Percentiles rank a stretch among this genome's conserved stretches.
These are phyloP conservation scores for Mrakiaceae sp. DNA, from an alignment of 1,284 basidiomycete species.

Conservation along the genomic window DNA sequence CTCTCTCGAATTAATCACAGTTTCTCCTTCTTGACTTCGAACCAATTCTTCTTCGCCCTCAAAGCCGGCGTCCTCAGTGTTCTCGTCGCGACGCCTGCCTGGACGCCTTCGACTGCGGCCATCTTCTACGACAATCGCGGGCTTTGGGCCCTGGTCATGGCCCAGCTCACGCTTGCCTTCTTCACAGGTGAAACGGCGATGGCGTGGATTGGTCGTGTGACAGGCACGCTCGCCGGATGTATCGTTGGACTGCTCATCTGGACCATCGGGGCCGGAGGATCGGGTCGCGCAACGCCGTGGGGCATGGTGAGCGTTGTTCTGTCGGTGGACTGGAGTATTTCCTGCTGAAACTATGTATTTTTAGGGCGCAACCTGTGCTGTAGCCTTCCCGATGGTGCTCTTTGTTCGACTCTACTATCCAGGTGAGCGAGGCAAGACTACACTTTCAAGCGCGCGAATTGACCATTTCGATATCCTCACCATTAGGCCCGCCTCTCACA, in stretches of 20 bases:
- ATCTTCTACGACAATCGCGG: constrained; percentile 23
- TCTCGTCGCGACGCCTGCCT: constrained; percentile 25
- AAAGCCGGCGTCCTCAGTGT: constrained; percentile 27
- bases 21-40: neutral
- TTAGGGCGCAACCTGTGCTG: constrained; percentile 22
- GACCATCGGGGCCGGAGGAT: constrained; percentile 25
- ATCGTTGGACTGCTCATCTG: constrained; percentile 26
- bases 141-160: constrained; percentile 30
- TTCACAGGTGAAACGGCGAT: constrained; percentile 27
- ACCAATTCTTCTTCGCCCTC: constrained; percentile 23
- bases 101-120: constrained; percentile 22
- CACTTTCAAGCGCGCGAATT: neutral
- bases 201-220: constrained; percentile 23
- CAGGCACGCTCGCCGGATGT: constrained; percentile 25
- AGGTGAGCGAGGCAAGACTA: neutral
- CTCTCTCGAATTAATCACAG: neutral
- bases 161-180: constrained; percentile 25
- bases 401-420: constrained; percentile 23
- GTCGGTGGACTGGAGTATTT: too few species aligned
- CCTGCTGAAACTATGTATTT: constrained; percentile 14
- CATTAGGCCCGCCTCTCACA: constrained; percentile 1
- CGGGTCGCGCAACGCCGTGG: constrained; percentile 10
- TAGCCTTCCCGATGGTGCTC: constrained; percentile 23
- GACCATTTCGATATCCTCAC: neutral
- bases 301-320: constrained; percentile 3